Base-by-base conservation (phyloP, 306 rosid genomes). In the Ammopiptanthus mongolicus region DNA sequence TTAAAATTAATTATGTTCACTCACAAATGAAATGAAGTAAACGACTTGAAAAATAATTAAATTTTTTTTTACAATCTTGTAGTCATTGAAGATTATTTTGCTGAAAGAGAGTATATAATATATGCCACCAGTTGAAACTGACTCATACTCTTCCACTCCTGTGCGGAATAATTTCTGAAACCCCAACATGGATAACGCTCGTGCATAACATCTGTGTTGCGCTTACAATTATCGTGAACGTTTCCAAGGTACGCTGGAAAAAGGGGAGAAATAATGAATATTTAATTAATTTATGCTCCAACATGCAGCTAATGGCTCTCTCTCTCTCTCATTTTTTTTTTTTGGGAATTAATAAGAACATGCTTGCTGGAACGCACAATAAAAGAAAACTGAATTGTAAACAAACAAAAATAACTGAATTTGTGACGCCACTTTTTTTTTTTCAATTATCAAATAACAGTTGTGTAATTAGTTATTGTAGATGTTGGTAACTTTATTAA, bases 161-260 rank as follows among this genome's bases (percentile, higher is more conserved):
- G 1, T 19, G 17, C 11, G 65, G 51, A 76, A 75, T 13, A 66
- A 31, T 69, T 9, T 80, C 83, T 62, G 86, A 87, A 64, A 77
- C 84, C 9, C 84, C 96, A 29, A 39, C 81, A 58, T 95, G 97
- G 71, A 95, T 75, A 9, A 84, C 87, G 34, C 85, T 77, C 0
- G 89, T 87, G 65, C 89, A 87, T 22, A 95, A 36, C 83, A 88
- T 14, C 37, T 95, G 99, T 51, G 97, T 95, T 33, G 79, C 99
- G 44, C 80, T 92, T 59, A 88, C 89, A 47, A 95, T 80, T 76
- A 95, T 88, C 8, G 91, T 95, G 12, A 87, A 70, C 5, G 41
- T 58, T 83, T 95, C 99, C 18, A 95, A 59, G 46, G 90, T 81
- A 44, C 97, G 87, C 99, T 95, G 93, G 22, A 53, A 58, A 61